Evolutionary conservation across 2,329 filamentous ascomycete genomes (phyloP).

Genomic region (Hirsutella thompsonii): DNA sequence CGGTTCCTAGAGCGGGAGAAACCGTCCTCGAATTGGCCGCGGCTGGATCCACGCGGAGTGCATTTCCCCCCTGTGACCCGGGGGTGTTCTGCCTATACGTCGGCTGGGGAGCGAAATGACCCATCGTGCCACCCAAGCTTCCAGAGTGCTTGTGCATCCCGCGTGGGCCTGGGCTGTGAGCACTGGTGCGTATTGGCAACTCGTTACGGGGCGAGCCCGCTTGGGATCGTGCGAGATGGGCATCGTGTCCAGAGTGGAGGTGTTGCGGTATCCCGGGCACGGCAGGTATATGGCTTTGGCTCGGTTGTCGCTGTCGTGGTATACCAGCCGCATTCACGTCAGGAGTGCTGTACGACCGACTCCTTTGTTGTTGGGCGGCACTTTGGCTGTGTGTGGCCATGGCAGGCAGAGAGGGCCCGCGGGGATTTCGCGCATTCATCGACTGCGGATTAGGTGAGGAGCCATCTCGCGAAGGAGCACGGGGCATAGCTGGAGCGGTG

Average conservation of each 20-base stretch:
- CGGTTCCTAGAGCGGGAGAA: slow-evolving; percentile 31
- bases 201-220: slow-evolving; percentile 65
- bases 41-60: slow-evolving; percentile 25
- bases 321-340: slow-evolving; percentile 68
- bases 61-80: slow-evolving; percentile 16
- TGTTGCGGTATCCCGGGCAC: slow-evolving; percentile 69
- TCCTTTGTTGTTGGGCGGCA: slow-evolving; percentile 53
- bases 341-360: slow-evolving; percentile 87
- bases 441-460: slow-evolving; percentile 52
- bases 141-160: slow-evolving; percentile 36
- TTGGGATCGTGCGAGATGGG: slow-evolving; percentile 62
- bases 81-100: slow-evolving; percentile 35
- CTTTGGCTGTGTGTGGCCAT: slow-evolving; percentile 47
- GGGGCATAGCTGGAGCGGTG: slow-evolving; percentile 76
- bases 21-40: slow-evolving; percentile 28
- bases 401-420: slow-evolving; percentile 68
- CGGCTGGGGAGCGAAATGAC: slow-evolving; percentile 43
- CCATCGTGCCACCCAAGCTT: slow-evolving; percentile 38
- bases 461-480: slow-evolving; percentile 68
- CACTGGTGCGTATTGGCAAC: slow-evolving; percentile 54
- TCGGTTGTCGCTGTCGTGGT: slow-evolving; percentile 41
- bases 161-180: slow-evolving; percentile 57
- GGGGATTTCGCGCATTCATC: slow-evolving; percentile 49
- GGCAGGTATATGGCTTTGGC: slow-evolving; percentile 46
- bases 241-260: slow-evolving; percentile 46